Percentiles rank a stretch among this genome's conserved stretches.
Evolutionary conservation across 2,329 filamentous ascomycete species (phyloP).

Genomic region (Tympanopsis confertula): DNA sequence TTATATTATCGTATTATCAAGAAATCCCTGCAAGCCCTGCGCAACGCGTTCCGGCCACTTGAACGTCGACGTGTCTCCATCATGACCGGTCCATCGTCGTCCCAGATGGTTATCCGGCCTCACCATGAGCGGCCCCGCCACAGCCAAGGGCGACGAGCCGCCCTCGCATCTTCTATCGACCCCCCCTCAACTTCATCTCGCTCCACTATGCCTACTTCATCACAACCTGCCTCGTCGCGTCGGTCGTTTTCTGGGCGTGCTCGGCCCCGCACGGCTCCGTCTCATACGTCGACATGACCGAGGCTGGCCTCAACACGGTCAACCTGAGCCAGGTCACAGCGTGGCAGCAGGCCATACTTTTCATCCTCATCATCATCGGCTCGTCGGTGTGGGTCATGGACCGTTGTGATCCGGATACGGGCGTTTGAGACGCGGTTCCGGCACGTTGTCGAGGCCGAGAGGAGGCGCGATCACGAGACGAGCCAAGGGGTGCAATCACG

Average conservation of each 20-base stretch:
- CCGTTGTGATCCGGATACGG: constrained; percentile 45
- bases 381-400: constrained; percentile 55
- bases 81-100: too few species aligned
- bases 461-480: too few species aligned
- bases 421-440: constrained; percentile 52
- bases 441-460: constrained; percentile 31
- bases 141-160: too few species aligned
- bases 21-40: too few species aligned
- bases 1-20: too few species aligned
- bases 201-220: constrained; percentile 61
- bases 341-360: constrained; percentile 57
- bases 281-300: constrained; percentile 53
- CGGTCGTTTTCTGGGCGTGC: constrained; percentile 48
- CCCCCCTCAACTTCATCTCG: constrained; percentile 47
- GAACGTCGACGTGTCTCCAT: too few species aligned
- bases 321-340: constrained; percentile 52
- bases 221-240: constrained; percentile 36
- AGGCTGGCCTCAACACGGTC: constrained; percentile 57
- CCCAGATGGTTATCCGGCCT: too few species aligned
- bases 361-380: constrained; percentile 53
- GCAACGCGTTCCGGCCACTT: too few species aligned
- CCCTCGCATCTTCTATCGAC: too few species aligned
- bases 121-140: too few species aligned
- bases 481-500: too few species aligned
- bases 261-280: constrained; percentile 38